Evolutionary conservation across 2,329 filamentous ascomycete species (phyloP).

Genomic region (Cladorrhinum sp.): DNA sequence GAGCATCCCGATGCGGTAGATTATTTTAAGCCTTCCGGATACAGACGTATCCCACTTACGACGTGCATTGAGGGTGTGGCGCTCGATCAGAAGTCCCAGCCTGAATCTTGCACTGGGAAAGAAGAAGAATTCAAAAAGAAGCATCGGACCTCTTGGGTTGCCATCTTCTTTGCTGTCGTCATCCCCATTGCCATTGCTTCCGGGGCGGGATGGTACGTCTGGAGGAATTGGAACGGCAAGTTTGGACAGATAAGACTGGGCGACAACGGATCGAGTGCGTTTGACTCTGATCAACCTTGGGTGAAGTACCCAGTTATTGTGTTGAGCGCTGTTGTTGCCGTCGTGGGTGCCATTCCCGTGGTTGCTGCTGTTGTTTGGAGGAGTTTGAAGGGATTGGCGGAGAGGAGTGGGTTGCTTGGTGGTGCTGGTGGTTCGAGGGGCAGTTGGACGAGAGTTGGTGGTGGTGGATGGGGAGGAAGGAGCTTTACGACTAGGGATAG

Average conservation of each 20-base stretch:
- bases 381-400: conserved; percentile 50
- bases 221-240: conserved; percentile 79
- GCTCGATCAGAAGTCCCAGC: conserved; percentile 61
- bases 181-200: conserved; percentile 70
- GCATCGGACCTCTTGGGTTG: conserved; percentile 67
- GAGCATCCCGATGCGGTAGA: conserved; percentile 66
- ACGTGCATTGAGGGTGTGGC: conserved; percentile 78
- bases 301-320: conserved; percentile 79
- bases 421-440: conserved; percentile 32
- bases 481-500: conserved; percentile 85
- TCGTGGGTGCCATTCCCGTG: conserved; percentile 64
- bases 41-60: conserved; percentile 83
- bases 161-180: conserved; percentile 80
- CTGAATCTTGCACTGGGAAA: conserved; percentile 68
- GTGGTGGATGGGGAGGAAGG: conserved; percentile 55
- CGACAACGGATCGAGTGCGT: conserved; percentile 50
- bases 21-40: conserved; percentile 83
- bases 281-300: conserved; percentile 72
- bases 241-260: conserved; percentile 91
- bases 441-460: conserved; percentile 50
- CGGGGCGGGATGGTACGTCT: conserved; percentile 79
- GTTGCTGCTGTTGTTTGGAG: conserved; percentile 72
- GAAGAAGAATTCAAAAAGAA: conserved; percentile 72
- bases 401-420: conserved; percentile 34
- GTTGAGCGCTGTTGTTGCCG: conserved; percentile 61